Evolutionary conservation across 2,329 filamentous ascomycete species (phyloP), one percentile per base, ranked within the genome.

Genomic region (Clarireedia homoeocarpa): DNA sequence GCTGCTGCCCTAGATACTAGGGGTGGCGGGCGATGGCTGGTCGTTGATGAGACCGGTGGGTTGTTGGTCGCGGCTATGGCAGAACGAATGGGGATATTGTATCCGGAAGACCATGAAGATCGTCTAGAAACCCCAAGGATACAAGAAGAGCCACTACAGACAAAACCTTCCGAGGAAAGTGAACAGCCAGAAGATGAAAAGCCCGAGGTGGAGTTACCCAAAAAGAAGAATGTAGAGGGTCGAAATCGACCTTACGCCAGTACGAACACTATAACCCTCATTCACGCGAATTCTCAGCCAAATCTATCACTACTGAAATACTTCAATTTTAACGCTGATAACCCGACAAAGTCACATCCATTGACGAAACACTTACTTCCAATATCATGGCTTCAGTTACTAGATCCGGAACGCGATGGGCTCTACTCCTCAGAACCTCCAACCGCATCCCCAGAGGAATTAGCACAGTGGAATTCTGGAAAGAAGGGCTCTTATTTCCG

Each of bases 321-420:
- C 76, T 97, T 95, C 73, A 83, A 84, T 70, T 97, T 85, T 73
- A 90, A 95, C 71, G 75, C 79, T 62, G 80, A 81, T 57, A 83
- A 82, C 59, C 83, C 59, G 5, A 42, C 47, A 27, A 40, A 53
- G 15, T 53, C 57, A 27, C 94, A 97, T 68, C 92, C 94, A 0
- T 82, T 99, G 10, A 81, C 86, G 70, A 85, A 81, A 15, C 86
- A 94, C 68, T 82, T 99, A 51, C 86, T 92, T 65, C 83, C 86
- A 5, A 76, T 97, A 30, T 92, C 89, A 27, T 99, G 92, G 91
- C 81, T 99, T 2, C 92, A 97, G 71, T 82, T 99, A 5, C 74
- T 96, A 15, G 79, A 87, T 24, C 94, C 94, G 0, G 74, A 81
- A 38, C 75, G 83, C 30, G 94, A 97, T 70, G 78, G 81, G 0